Evolutionary conservation across 2,329 filamentous ascomycete species (phyloP), one percentile per base, ranked within the genome.

Genomic region (Apiospora saccharicola): DNA sequence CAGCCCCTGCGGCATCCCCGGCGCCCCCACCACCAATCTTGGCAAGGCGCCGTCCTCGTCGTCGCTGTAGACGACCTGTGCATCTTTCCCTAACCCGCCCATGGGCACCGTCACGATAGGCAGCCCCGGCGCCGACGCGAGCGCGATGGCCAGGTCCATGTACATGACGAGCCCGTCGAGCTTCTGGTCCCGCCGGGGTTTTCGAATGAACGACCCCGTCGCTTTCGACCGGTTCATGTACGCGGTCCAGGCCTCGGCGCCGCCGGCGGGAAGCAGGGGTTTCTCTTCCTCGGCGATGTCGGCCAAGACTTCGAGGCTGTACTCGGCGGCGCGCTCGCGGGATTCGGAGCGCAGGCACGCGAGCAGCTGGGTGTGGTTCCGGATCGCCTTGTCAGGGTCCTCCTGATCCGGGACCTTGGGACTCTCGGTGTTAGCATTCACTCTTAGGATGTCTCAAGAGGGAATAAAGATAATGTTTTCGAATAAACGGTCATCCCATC

Each of bases 281-380:
- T 3, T 69, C n/a, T 51, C 46, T 26, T 30, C 26, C 10, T 24
- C 16, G 53, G 7, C 57, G 41, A 24, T 68, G 57, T 26, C 64
- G 46, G 22, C 44, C 13, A 71, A 81, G 73, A 75, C 80, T 75
- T 81, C 81, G 70, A 74, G 74, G 14, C 77, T 77, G 26, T 80
- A 78, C 74, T 82, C 80, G 3, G 76, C 74, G n/a, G 77, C 78
- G 71, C 22, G 49, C 51, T 73, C 72, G 7, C 44, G 61, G 16
- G 72, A 70, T 6, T 69, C 64, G 10, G 22, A 14, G 53, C 67
- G 46, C 22, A 73, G n/a, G 69, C 71, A 76, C 5, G 70, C 69
- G 4, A 74, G 24, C 1, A 76, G 53, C 26, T 73, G 57, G 3
- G 30, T 64, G 30, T 64, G 57, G 34, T 64, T 64, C 0, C 19